Evolutionary conservation across 78 protist genomes (phyloP), one percentile per base, ranked within the genome.

Genomic region (Polysphondylium violaceum): DNA sequence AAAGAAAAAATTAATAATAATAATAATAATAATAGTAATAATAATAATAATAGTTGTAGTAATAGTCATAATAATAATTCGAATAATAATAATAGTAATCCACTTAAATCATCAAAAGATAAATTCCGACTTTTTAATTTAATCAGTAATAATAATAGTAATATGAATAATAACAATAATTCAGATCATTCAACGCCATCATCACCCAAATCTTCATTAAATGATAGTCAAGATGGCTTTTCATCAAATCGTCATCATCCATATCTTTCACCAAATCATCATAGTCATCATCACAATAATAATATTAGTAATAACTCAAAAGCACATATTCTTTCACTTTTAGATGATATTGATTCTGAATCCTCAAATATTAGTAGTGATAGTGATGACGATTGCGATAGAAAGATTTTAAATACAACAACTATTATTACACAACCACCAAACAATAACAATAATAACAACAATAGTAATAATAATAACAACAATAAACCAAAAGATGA

Each of bases 331-430:
- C 19, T 71, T 29, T 71, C 77, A 27, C 25, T 71, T 29, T 47
- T 71, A 6, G 77, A 71, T 71, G 77, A 71, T 53, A 38, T 71
- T 21, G 77, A 71, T 47, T 71, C 77, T 16, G 77, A 71, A 47
- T 71, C 77, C 1, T 71, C 77, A 6, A 64, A 0, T 5, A 71
- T 71, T 9, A 71, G 77, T 71, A 47, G 63, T 31, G 77, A 71
- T 50, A 21, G 33, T 19, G 77, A 71, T 31, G 75, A 67, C 35
- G 63, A 71, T 1, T 14, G 5, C 7, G 33, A 16, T 7, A 9
- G 33, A 6, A 56, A 56, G 63, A 56, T n/a, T 4, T 56, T 56
- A 56, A 7, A 17, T 56, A 56, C 12, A 56, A 17, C 63, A 56
- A 4, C 21, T 17, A 16, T 4, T 17, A 16, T 4, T 56, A 6